Base-by-base conservation (phyloP, 768 basidiomycete species). In the Amanita polypyramis region DNA sequence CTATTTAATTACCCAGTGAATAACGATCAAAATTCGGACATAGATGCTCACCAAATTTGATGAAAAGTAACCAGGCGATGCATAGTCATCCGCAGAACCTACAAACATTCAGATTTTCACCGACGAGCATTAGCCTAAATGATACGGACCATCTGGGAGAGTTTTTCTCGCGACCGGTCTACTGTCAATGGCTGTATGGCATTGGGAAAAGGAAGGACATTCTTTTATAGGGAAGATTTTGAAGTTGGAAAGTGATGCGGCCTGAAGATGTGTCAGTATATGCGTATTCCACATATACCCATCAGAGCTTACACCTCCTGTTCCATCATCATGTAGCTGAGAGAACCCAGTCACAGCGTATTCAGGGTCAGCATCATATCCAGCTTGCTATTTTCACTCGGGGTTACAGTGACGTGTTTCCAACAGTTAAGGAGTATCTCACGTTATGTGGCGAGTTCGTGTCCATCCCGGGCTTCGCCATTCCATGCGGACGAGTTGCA, bases 381-480 rank as follows among this genome's bases (percentile, higher is more conserved):
- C 73, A 2, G 70, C 72, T 51, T 73, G 72, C 72, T 75, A 50
- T 12, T 47, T 11, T 44, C 19, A 29, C 7, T 27, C 33, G 12
- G 27, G 37, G 4, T n/a, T 15, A 6, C 19, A 30, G 34, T 21
- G 12, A 14, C n/a, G 12, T 15, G 15, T 30, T 5, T n/a, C 15
- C 27, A 19, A 35, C n/a, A 19, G 36, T 14, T 23, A 10, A 36
- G 27, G n/a, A 45, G 15, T 11, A 20, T 58, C 68, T 29, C 53
- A 78, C 78, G 57, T 77, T 77, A 55, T 71, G 75, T 2, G 78
- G 76, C 10, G 78, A 78, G 54, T 82, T 76, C 0, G 79, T 81
- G 55, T 83, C 80, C 72, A 81, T 74, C 5, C 80, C 80, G 2
- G 65, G 72, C 63, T 83, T 83, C 12, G 75, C 70, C 80, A 82